Percentiles rank a stretch among this genome's conserved stretches.
Conservation (phyloP, 1,139 yeast species). For the Sugiyamaella pinicola region DNA sequence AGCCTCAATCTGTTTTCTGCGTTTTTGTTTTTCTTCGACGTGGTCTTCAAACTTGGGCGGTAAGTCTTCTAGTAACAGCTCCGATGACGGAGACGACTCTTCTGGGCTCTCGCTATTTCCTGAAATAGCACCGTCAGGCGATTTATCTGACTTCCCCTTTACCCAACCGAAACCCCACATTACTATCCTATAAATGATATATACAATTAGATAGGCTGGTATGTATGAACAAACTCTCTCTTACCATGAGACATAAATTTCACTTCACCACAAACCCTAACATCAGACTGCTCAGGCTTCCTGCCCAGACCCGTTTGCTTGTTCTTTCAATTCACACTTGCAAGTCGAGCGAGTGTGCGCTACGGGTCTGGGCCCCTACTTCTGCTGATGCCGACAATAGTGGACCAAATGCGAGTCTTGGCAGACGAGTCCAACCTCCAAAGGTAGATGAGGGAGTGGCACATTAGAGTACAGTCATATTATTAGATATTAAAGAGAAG, state of each 20-base stretch:
- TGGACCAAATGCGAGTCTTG: too few species aligned
- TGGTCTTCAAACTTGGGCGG: slow-evolving; percentile 42
- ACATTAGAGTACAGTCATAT: background rate
- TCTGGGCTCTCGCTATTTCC: background rate
- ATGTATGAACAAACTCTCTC: too few species aligned
- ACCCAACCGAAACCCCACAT: slow-evolving; percentile 23
- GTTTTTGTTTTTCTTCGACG: slow-evolving; percentile 22
- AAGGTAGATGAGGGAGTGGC: too few species aligned
- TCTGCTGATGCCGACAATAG: too few species aligned
- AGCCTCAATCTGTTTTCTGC: slow-evolving; percentile 20
- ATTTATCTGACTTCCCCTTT: background rate
- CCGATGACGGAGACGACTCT: background rate
- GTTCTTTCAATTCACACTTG: too few species aligned
- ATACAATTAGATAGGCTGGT: background rate
- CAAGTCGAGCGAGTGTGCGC: too few species aligned
- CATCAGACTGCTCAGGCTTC: too few species aligned
- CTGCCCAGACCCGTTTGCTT: too few species aligned
- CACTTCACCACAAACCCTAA: slow-evolving; percentile 10
- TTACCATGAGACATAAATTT: too few species aligned
- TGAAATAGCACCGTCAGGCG: too few species aligned
- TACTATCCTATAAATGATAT: background rate
- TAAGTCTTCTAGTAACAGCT: slow-evolving; percentile 37
- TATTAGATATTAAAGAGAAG: background rate
- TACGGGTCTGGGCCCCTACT: too few species aligned
- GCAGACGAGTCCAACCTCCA: too few species aligned